Conservation (phyloP, 163 green algal genomes). For the Scenedesmus sp. region DNA sequence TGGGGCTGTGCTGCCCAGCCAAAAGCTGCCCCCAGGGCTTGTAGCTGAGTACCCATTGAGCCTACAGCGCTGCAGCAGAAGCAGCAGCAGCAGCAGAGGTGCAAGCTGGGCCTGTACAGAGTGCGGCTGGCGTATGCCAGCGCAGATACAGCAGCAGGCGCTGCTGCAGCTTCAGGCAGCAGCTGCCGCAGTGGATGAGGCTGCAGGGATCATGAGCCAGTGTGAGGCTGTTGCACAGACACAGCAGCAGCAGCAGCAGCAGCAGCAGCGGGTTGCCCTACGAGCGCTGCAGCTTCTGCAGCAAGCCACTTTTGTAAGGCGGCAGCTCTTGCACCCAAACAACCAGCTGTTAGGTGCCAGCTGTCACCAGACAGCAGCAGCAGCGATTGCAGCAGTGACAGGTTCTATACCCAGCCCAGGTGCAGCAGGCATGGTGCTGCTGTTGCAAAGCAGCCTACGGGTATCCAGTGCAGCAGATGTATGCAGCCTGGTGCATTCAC, state of each 20-base stretch:
- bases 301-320: constrained; percentile 29
- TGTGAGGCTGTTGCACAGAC: neutral
- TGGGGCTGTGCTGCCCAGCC: neutral
- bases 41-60: neutral
- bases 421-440: neutral
- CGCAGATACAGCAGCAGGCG: constrained; percentile 5
- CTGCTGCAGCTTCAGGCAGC: constrained; percentile 20
- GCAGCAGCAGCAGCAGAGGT: constrained; percentile 37
- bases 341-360: constrained; percentile 56
- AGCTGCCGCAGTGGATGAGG: neutral
- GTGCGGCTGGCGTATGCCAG: constrained; percentile 19
- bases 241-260: constrained; percentile 23
- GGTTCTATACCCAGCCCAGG: neutral
- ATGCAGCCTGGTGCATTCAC: neutral
- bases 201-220: neutral
- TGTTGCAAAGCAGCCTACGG: neutral
- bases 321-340: constrained; percentile 51
- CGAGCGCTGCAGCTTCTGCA: constrained; percentile 43
- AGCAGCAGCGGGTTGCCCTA: neutral
- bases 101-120: neutral
- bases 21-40: neutral
- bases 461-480: neutral
- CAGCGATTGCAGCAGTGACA: constrained; percentile 15
- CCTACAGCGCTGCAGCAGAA: neutral
- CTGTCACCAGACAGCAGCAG: constrained; percentile 12